phyloP scores from a whole-genome alignment of 1,284 basidiomycete species.

The Porodaedalea pini region DNA sequence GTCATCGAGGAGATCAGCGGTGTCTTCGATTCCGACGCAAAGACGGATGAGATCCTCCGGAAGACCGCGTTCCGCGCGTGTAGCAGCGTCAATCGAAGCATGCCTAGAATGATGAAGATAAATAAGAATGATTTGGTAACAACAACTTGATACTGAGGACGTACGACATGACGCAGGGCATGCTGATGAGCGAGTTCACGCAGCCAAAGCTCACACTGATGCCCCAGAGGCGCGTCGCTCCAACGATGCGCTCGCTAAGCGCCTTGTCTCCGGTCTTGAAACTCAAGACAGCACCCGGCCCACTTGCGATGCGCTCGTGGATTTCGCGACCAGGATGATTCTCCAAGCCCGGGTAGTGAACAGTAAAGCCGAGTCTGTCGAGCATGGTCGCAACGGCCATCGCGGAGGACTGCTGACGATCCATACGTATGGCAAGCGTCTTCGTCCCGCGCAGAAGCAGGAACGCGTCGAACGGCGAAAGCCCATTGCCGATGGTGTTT shows the following conservation, averaged over 20 bases:
- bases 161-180: slow-evolving; percentile 99
- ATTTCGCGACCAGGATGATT: slow-evolving; percentile 82
- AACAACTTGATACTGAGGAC: slow-evolving; percentile 34
- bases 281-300: slow-evolving; percentile 91
- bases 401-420: slow-evolving; percentile 86
- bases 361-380: slow-evolving; percentile 82
- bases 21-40: slow-evolving; percentile 98
- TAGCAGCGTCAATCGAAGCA: slow-evolving; percentile 94
- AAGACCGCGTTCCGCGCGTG: slow-evolving; percentile 88
- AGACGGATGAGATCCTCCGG: slow-evolving; percentile 98
- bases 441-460: slow-evolving; percentile 94
- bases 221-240: slow-evolving; percentile 90
- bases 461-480: slow-evolving; percentile 96
- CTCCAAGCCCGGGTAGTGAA: slow-evolving; percentile 90
- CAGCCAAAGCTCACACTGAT: slow-evolving; percentile 98
- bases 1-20: slow-evolving; percentile 90
- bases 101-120: slow-evolving; percentile 54
- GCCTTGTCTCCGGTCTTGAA: slow-evolving; percentile 93
- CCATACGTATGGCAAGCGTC: slow-evolving; percentile 95
- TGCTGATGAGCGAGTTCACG: slow-evolving; percentile 97
- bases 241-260: slow-evolving; percentile 90
- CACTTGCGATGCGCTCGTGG: slow-evolving; percentile 85
- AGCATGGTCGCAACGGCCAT: slow-evolving; percentile 87
- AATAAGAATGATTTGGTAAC: slow-evolving; percentile 18
- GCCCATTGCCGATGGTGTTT: slow-evolving; percentile 96